These are phyloP conservation scores for Fusarium brachygibbosum DNA, from an alignment of 2,329 filamentous ascomycete genomes.

Conservation along the genomic window DNA sequence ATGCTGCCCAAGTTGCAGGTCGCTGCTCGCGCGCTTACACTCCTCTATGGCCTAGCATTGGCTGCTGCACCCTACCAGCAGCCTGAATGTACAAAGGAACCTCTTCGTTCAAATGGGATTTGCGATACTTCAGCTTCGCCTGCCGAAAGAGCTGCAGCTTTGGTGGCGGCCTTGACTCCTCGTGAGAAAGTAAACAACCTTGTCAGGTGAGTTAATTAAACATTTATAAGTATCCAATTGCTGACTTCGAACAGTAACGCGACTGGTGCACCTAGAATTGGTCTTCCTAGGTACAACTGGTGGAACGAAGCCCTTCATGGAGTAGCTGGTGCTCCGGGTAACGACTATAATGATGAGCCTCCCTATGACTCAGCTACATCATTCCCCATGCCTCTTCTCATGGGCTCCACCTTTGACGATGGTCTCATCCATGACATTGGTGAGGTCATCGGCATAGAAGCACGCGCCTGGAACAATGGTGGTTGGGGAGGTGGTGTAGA, in stretches of 20 bases:
- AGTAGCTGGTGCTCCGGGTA: not conserved
- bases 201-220: not conserved
- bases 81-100: not conserved
- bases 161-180: not conserved
- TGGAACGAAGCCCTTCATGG: slow-evolving; percentile 25
- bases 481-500: slow-evolving; percentile 2
- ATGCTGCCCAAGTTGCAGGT: slow-evolving; percentile 6
- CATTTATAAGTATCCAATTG: accelerated
- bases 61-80: not conserved
- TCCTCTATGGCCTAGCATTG: not conserved
- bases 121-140: not conserved
- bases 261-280: slow-evolving; percentile 10
- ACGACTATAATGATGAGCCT: not conserved
- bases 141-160: not conserved
- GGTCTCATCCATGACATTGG: slow-evolving; percentile 1
- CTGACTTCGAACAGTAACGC: not conserved
- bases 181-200: slow-evolving; percentile 10
- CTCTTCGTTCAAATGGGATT: slow-evolving; percentile 12
- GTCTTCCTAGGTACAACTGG: slow-evolving; percentile 18
- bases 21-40: not conserved
- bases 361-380: slow-evolving; percentile 6
- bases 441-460: not conserved
- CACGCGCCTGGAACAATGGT: slow-evolving; percentile 1
- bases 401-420: slow-evolving; percentile 3
- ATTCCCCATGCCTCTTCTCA: slow-evolving; percentile 7